Conservation (phyloP, 1,284 basidiomycete genomes). For the Leccinum griseonigrum region DNA sequence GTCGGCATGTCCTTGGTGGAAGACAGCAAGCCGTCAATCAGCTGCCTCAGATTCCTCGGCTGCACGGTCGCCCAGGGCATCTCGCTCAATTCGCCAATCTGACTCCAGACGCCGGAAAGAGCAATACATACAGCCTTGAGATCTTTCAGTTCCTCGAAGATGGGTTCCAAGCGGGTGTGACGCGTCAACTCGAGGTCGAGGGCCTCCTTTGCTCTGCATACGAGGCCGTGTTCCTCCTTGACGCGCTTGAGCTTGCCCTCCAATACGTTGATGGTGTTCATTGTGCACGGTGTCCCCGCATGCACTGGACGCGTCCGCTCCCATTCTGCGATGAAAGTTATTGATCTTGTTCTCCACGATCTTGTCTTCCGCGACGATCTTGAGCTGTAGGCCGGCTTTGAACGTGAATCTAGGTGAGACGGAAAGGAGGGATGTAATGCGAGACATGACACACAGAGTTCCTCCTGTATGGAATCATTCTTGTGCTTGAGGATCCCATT, state of each 20-base stretch:
- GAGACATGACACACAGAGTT: slow-evolving; percentile 61
- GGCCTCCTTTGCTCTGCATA: slow-evolving; percentile 95
- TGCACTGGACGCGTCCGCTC: slow-evolving; percentile 94
- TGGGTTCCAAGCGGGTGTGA: slow-evolving; percentile 92
- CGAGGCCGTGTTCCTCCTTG: slow-evolving; percentile 91
- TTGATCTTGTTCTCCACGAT: slow-evolving; percentile 93
- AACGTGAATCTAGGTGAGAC: slow-evolving; percentile 7
- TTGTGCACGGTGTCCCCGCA: slow-evolving; percentile 96
- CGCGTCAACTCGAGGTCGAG: slow-evolving; percentile 89
- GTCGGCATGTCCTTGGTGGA: slow-evolving; percentile 99
- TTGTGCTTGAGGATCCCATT: slow-evolving; percentile 97
- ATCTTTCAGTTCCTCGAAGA: slow-evolving; percentile 94
- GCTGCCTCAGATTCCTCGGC: slow-evolving; percentile 91
- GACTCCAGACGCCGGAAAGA: slow-evolving; percentile 94
- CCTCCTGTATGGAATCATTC: slow-evolving; percentile 98
- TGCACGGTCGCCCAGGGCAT: slow-evolving; percentile 90
- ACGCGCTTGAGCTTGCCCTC: slow-evolving; percentile 88
- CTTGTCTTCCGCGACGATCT: slow-evolving; percentile 99
- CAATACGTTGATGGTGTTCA: slow-evolving; percentile 93
- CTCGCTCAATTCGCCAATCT: slow-evolving; percentile 88
- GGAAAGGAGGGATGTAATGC: not conserved
- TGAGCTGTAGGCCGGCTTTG: slow-evolving; percentile 90
- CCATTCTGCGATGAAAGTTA: slow-evolving; percentile 91
- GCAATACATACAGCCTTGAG: slow-evolving; percentile 99
- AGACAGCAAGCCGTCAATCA: slow-evolving; percentile 83